Evolutionary conservation across 2,329 filamentous ascomycete species (phyloP).

Genomic region (Parastagonospora nodorum): DNA sequence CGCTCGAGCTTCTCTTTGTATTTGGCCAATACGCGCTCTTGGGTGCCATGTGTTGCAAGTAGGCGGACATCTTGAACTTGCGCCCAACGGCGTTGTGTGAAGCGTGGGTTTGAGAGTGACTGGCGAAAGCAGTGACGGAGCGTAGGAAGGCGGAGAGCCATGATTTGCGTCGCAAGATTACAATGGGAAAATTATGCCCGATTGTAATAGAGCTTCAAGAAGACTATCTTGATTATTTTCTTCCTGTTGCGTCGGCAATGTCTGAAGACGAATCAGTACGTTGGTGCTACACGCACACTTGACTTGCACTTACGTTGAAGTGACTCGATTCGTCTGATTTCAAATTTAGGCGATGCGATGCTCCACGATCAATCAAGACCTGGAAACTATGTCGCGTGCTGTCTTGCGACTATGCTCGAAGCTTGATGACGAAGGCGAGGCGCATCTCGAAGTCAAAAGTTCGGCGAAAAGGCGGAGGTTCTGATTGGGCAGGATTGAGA

Average conservation of each 20-base stretch:
- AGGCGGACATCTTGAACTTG: conserved; percentile 92
- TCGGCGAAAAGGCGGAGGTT: conserved; percentile 20
- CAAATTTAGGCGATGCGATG: background rate
- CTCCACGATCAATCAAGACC: background rate
- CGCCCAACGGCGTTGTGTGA: conserved; percentile 78
- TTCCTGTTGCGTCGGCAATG: no score
- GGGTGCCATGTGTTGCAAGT: conserved; percentile 75
- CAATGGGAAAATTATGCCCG: no score
- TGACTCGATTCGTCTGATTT: background rate
- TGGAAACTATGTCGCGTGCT: background rate
- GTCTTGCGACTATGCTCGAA: background rate
- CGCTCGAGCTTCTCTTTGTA: conserved; percentile 83
- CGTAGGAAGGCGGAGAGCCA: conserved; percentile 33
- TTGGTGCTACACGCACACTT: no score
- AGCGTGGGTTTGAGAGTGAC: conserved; percentile 32
- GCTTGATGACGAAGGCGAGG: conserved; percentile 6
- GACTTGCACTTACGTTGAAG: no score
- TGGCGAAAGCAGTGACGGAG: conserved; percentile 40
- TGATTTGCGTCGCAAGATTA: conserved; percentile 6
- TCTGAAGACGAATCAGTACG: no score
- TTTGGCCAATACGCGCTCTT: conserved; percentile 75
- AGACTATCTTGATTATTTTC: no score
- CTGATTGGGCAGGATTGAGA: conserved; percentile 14
- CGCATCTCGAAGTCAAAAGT: conserved; percentile 7
- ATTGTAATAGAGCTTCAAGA: background rate